phyloP scores from a whole-genome alignment of 192 early-diverging fungal species.

The Coemansia sp. region DNA sequence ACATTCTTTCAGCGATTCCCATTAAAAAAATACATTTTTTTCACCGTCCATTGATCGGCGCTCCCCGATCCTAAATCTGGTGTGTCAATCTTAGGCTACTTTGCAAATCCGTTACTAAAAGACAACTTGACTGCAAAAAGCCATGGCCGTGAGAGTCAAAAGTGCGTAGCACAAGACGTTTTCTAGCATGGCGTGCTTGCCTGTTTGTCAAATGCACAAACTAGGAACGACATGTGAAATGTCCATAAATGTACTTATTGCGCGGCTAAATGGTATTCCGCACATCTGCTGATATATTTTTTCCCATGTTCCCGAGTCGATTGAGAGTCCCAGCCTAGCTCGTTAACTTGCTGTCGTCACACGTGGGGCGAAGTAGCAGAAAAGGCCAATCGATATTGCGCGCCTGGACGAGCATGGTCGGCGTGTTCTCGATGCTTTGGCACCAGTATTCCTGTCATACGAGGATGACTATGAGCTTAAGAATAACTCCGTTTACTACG shows the following conservation, averaged over 20 bases:
- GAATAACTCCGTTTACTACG: too few species aligned
- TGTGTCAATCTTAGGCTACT: not conserved
- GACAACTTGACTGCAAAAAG: too few species aligned
- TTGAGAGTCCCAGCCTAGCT: not conserved
- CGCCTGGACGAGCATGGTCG: too few species aligned
- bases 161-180: not conserved
- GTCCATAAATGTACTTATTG: not conserved
- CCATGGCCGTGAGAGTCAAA: too few species aligned
- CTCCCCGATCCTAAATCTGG: not conserved
- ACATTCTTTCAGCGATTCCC: too few species aligned
- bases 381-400: too few species aligned
- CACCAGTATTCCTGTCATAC: too few species aligned
- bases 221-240: slow-evolving; percentile 5
- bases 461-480: too few species aligned
- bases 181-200: not conserved
- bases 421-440: too few species aligned
- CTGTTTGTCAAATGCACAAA: not conserved
- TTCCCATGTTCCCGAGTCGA: not conserved
- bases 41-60: slow-evolving; percentile 4
- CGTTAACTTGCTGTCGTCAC: not conserved
- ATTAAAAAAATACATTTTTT: too few species aligned
- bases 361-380: not conserved
- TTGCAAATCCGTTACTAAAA: not conserved
- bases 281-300: not conserved
- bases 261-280: slow-evolving; percentile 6